Evolutionary conservation across 140 eudicot species (phyloP).

Genomic region (Bidens hawaiensis): DNA sequence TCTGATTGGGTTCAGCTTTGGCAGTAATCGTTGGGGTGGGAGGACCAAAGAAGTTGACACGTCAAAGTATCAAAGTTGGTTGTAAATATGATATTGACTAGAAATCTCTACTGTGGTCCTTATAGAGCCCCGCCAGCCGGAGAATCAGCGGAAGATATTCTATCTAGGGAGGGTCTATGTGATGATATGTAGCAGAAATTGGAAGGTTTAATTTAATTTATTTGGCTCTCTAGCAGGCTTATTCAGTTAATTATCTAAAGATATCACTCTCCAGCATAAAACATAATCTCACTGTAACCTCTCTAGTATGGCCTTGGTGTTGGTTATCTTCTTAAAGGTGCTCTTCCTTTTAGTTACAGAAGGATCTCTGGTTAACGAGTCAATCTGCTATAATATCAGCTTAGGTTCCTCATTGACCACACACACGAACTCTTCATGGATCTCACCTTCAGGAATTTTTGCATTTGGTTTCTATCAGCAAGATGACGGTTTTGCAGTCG

Average conservation of each 20-base stretch:
- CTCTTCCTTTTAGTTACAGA: conserved; percentile 15
- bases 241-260: not conserved
- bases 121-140: not conserved
- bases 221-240: not conserved
- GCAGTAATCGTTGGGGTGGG: not conserved
- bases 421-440: conserved; percentile 34
- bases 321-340: conserved; percentile 13
- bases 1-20: not conserved
- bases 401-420: conserved; percentile 31
- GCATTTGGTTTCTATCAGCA: conserved; percentile 53
- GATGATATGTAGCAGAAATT: conserved; percentile 3
- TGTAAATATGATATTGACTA: not conserved
- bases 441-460: conserved; percentile 45
- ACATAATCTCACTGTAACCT: not conserved
- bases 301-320: conserved; percentile 17
- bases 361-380: conserved; percentile 6
- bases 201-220: not conserved
- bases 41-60: not conserved
- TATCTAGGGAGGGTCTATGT: conserved; percentile 5
- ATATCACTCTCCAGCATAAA: conserved; percentile 5
- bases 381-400: conserved; percentile 20
- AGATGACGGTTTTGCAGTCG: conserved; percentile 37
- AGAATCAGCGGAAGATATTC: not conserved
- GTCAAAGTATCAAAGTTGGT: not conserved
- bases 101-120: not conserved